phyloP scores from a whole-genome alignment of 2,329 filamentous ascomycete genomes.

The Penicillium sclerotigenum region DNA sequence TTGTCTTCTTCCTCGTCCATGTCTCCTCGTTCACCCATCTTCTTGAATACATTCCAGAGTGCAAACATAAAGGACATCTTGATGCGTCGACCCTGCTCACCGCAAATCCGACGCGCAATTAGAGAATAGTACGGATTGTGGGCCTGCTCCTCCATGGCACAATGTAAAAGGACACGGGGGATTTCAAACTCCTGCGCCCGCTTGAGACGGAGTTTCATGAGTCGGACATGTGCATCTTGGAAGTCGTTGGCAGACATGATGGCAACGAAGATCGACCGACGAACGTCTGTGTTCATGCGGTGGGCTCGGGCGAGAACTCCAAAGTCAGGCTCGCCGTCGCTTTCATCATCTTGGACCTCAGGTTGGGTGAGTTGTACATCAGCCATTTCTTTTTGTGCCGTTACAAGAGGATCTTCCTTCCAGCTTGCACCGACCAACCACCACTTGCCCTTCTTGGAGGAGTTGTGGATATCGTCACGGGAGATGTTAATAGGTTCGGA shows the following conservation, averaged over 20 bases:
- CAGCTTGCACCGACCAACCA: conserved; percentile 98
- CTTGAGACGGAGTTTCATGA: conserved; percentile 80
- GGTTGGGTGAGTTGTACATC: conserved; percentile 11
- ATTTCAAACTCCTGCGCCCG: conserved; percentile 83
- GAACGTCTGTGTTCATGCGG: conserved; percentile 81
- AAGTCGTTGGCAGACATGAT: conserved; percentile 82
- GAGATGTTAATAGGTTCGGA: conserved; percentile 79
- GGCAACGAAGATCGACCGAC: conserved; percentile 87
- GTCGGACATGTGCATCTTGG: conserved; percentile 75
- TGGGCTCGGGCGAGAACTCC: conserved; percentile 71
- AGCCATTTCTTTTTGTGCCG: conserved; percentile 34
- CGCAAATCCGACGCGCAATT: conserved; percentile 74
- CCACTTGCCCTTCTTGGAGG: conserved; percentile 90
- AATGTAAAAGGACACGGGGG: conserved; percentile 81
- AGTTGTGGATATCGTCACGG: conserved; percentile 75
- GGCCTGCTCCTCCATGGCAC: conserved; percentile 72
- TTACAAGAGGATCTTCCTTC: conserved; percentile 46
- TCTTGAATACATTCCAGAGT: conserved; percentile 80
- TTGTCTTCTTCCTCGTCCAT: conserved; percentile 62
- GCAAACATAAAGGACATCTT: conserved; percentile 83
- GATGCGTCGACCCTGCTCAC: conserved; percentile 62
- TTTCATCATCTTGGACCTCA: conserved; percentile 24
- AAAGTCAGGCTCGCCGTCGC: conserved; percentile 58
- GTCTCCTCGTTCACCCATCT: conserved; percentile 69
- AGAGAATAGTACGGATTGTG: conserved; percentile 95